phyloP scores from a whole-genome alignment of 768 basidiomycete species.

The Boletus eberwhitei region DNA sequence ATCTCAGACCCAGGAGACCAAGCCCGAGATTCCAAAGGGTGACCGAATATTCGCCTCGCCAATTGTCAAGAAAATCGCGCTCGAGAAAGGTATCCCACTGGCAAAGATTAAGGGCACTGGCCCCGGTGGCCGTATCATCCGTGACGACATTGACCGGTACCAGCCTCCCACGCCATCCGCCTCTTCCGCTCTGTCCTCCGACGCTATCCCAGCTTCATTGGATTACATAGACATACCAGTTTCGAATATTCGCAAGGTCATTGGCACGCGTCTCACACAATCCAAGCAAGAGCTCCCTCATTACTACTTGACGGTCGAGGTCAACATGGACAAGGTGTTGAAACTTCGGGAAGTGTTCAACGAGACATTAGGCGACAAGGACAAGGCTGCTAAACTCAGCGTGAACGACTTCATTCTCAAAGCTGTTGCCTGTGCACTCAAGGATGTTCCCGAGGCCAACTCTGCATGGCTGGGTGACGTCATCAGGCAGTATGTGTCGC shows the following conservation, averaged over 20 bases:
- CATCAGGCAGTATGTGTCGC: constrained; percentile 77
- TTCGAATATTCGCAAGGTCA: constrained; percentile 92
- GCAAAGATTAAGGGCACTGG: constrained; percentile 89
- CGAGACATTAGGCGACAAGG: constrained; percentile 78
- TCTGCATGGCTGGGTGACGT: constrained; percentile 96
- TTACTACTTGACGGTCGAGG: constrained; percentile 92
- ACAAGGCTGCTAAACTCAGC: constrained; percentile 89
- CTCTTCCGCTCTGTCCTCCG: constrained; percentile 41
- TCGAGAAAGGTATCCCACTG: constrained; percentile 91
- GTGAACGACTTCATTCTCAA: constrained; percentile 99
- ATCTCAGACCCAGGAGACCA: constrained; percentile 40
- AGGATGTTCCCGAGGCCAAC: constrained; percentile 96
- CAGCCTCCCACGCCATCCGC: constrained; percentile 50
- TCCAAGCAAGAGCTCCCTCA: constrained; percentile 95
- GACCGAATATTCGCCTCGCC: constrained; percentile 94
- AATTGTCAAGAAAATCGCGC: constrained; percentile 94
- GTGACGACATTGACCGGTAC: constrained; percentile 92
- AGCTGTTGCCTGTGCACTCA: constrained; percentile 84
- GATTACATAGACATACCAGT: constrained; percentile 90
- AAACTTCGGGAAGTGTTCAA: constrained; percentile 97
- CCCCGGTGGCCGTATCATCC: constrained; percentile 90
- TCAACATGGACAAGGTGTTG: constrained; percentile 94
- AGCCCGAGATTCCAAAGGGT: constrained; percentile 56
- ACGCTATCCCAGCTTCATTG: constrained; percentile 48
- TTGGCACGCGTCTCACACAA: constrained; percentile 85